Evolutionary conservation across 148 eudicot species (phyloP), one percentile per base, ranked within the genome.

Genomic region (Fagopyrum homotropicum): DNA sequence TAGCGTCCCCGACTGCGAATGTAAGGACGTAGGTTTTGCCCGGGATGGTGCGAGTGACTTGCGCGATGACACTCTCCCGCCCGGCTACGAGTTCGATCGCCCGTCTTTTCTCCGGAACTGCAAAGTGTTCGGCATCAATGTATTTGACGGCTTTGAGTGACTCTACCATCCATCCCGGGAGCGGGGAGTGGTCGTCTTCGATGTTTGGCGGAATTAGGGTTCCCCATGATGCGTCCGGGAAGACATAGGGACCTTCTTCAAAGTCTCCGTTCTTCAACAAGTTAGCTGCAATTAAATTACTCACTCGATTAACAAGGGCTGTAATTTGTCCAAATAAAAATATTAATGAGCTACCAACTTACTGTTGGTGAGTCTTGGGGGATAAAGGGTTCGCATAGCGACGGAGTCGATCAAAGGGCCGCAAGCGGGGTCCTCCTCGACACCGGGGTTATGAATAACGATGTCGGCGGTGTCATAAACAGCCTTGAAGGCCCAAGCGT

Each of bases 71-170:
- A 16, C 93, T 89, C 75, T 93, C 98, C 64, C 83, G 89, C 1
- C 98, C 98, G 0, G 97, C 98, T 1, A 93, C 97, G 0, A 93
- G 92, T 86, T 93, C 98, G 3, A 93, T 77, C 17, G 97, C 98
- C 3, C 97, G 81, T 14, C 45, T 81, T 1, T 90, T 93, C 0
- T 76, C 52, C 29, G 98, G 98, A 1, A 93, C 98, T 0, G 87
- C 81, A 83, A 89, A 93, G 74, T 93, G 98, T 40, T 69, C 83
- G 0, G 94, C 81, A 73, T 93, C 98, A 15, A 93, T 79, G 90
- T 89, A 93, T 66, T 93, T 93, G 59, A 93, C 98, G 0, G 98
- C 98, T 77, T 93, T 93, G 12, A 93, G 83, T 56, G 98, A 93
- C 70, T 88, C 96, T 29, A 93, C 81, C 88, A 93, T 90, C 98